Base-by-base conservation (phyloP, 169 alveolate genomes). In the Eimeria tenella region DNA sequence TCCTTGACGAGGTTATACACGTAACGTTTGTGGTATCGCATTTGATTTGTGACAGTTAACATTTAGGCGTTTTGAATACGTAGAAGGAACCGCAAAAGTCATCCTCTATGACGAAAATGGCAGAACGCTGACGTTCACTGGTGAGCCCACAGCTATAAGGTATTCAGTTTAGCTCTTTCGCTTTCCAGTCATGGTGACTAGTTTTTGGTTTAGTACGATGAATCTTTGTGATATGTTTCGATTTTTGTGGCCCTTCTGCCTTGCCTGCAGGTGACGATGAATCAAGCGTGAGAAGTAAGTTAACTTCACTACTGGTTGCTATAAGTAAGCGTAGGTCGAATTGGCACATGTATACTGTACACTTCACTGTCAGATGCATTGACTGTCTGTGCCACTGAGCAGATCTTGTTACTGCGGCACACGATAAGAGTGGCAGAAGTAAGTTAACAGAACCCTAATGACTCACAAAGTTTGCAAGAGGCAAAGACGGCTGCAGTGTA, bases 51-150 rank as follows among this genome's bases (percentile, higher is more conserved):
- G 15, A 9, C 89, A 81, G 89, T 55, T 81, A 7, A 25, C 56
- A 4, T 81, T 81, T 73, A 70, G 73, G 42, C 89, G 89, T n/a
- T 81, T 55, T 11, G 89, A 81, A 4, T 13, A 23, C 19, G 9
- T 56, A 9, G 89, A 81, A 55, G 65, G 60, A 0, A 81, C 74
- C 19, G 53, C 70, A 0, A 81, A 55, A 25, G 50, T 81, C 52
- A 21, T 81, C n/a, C 89, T 81, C 58, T 81, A 56, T 21, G 89
- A 81, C 89, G 73, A 81, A 55, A n/a, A 62, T 53, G 89, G 89
- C 25, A 52, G 89, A 81, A 81, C 73, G 9, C 89, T 81, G 73
- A 81, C 50, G 4, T 81, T 81, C 31, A 81, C 89, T 55, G 89
- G 89, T 81, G 74, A 15, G 89, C 11, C 9, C 56, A 9, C 25